Percentiles rank a stretch among this genome's conserved stretches.
Evolutionary conservation across 139 green algal genomes (phyloP).

Genomic region (Auxenochlorella pyrenoidosa): DNA sequence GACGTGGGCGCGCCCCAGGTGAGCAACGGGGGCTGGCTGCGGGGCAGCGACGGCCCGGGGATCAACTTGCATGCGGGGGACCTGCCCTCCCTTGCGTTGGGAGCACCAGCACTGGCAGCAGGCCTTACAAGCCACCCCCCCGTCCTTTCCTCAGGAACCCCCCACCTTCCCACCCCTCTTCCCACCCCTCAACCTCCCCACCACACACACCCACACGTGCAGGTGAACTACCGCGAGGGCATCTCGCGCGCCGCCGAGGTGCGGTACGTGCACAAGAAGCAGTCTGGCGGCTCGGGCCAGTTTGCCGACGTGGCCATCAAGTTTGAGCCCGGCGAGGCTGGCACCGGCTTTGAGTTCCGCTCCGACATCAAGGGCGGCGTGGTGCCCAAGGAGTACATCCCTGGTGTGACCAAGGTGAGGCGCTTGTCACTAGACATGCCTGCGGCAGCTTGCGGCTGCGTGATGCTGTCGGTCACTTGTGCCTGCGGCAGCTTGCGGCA

Average conservation of each 20-base stretch:
- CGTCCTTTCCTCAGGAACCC: too few species aligned
- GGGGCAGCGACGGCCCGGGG: too few species aligned
- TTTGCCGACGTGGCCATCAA: slow-evolving; percentile 96
- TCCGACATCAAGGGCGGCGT: slow-evolving; percentile 97
- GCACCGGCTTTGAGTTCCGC: slow-evolving; percentile 94
- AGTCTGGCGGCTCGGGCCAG: slow-evolving; percentile 95
- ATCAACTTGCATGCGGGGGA: too few species aligned
- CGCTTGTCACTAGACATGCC: neutral
- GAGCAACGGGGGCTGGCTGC: slow-evolving; percentile 46
- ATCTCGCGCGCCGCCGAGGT: slow-evolving; percentile 84
- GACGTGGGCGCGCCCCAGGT: slow-evolving; percentile 93
- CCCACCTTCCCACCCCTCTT: neutral
- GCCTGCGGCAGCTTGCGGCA: neutral
- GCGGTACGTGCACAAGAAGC: slow-evolving; percentile 99
- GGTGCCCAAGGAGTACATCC: slow-evolving; percentile 99
- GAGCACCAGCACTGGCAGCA: too few species aligned
- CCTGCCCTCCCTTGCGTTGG: too few species aligned
- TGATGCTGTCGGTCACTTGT: neutral
- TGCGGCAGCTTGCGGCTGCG: neutral
- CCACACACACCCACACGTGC: neutral
- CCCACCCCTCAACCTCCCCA: neutral
- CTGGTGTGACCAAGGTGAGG: slow-evolving; percentile 90
- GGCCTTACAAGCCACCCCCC: too few species aligned
- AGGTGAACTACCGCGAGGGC: slow-evolving; percentile 99
- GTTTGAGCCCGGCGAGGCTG: slow-evolving; percentile 96